These are phyloP conservation scores for Sarocladium brachiariae DNA, from an alignment of 2,329 filamentous ascomycete species.

Conservation along the genomic window DNA sequence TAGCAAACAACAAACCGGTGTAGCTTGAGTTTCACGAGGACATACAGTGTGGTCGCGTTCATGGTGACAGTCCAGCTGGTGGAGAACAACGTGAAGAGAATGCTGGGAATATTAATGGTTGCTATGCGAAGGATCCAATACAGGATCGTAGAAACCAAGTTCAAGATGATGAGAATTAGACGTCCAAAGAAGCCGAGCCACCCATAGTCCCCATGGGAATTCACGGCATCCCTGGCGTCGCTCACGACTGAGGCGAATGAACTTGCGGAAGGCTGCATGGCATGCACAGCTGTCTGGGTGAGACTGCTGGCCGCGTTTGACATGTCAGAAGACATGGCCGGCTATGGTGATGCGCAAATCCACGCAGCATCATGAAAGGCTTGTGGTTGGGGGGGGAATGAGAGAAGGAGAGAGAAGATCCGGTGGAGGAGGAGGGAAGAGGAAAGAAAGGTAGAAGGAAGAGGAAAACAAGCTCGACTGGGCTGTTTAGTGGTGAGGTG, in stretches of 20 bases:
- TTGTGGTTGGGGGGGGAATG: slow-evolving; percentile 15
- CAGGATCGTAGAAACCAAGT: slow-evolving; percentile 49
- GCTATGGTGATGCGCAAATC: slow-evolving; percentile 19
- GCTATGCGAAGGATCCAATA: slow-evolving; percentile 81
- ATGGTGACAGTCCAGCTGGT: slow-evolving; percentile 95
- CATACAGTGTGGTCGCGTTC: slow-evolving; percentile 93
- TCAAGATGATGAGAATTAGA: slow-evolving; percentile 47
- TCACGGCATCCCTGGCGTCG: slow-evolving; percentile 25
- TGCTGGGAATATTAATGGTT: slow-evolving; percentile 82
- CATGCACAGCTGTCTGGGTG: slow-evolving; percentile 24
- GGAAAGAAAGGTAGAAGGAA: slow-evolving; percentile 12
- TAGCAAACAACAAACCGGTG: slow-evolving; percentile 13
- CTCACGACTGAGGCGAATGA: slow-evolving; percentile 33
- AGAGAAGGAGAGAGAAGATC: no score
- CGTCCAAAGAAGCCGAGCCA: slow-evolving; percentile 53
- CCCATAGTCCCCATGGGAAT: slow-evolving; percentile 35
- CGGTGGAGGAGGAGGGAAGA: no score
- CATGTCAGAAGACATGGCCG: slow-evolving; percentile 35
- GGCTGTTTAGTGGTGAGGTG: slow-evolving; percentile 6
- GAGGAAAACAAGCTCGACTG: slow-evolving; percentile 8
- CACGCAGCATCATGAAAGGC: slow-evolving; percentile 29
- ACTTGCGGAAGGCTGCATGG: slow-evolving; percentile 23
- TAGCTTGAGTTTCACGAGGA: slow-evolving; percentile 13
- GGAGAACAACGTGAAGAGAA: slow-evolving; percentile 84
- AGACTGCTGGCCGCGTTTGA: slow-evolving; percentile 29